Evolutionary conservation across 2,329 filamentous ascomycete species (phyloP).

Genomic region (Didymella sp.): DNA sequence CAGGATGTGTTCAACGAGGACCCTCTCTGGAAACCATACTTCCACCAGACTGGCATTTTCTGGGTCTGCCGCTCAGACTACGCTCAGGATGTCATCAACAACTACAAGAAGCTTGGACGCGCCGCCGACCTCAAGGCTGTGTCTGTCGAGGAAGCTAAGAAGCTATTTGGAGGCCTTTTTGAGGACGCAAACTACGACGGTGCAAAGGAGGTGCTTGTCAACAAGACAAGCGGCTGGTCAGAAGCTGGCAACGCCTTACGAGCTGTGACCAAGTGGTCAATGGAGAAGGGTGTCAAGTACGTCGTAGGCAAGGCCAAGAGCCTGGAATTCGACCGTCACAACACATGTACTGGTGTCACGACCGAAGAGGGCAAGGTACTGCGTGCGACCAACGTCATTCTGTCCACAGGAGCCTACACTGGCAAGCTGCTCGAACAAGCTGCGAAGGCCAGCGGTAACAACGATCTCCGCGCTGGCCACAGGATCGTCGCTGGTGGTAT

Average conservation of each 20-base stretch:
- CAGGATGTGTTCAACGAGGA: slow-evolving; percentile 67
- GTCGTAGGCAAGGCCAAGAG: slow-evolving; percentile 60
- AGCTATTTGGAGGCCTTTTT: slow-evolving; percentile 66
- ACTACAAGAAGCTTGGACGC: slow-evolving; percentile 59
- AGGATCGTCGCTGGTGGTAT: slow-evolving; percentile 65
- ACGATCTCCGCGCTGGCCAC: slow-evolving; percentile 60
- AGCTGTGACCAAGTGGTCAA: slow-evolving; percentile 60
- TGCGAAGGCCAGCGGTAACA: slow-evolving; percentile 54
- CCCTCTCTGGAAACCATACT: slow-evolving; percentile 62
- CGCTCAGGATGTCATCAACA: slow-evolving; percentile 57
- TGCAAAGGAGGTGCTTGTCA: slow-evolving; percentile 66
- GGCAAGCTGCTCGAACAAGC: slow-evolving; percentile 57
- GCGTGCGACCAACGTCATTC: slow-evolving; percentile 39
- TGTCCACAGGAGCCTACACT: slow-evolving; percentile 54
- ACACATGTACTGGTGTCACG: slow-evolving; percentile 50
- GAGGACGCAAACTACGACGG: slow-evolving; percentile 66
- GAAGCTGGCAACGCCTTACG: slow-evolving; percentile 66
- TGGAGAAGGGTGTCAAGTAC: slow-evolving; percentile 67
- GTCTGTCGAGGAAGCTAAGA: slow-evolving; percentile 59
- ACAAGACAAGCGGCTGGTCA: slow-evolving; percentile 68
- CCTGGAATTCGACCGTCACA: slow-evolving; percentile 57
- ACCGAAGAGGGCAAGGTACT: slow-evolving; percentile 44
- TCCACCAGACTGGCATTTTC: slow-evolving; percentile 61
- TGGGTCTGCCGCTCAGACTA: slow-evolving; percentile 53
- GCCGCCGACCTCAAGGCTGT: slow-evolving; percentile 56